Evolutionary conservation across 2,329 filamentous ascomycete genomes (phyloP).

Genomic region (Scolecobasidium constrictum): DNA sequence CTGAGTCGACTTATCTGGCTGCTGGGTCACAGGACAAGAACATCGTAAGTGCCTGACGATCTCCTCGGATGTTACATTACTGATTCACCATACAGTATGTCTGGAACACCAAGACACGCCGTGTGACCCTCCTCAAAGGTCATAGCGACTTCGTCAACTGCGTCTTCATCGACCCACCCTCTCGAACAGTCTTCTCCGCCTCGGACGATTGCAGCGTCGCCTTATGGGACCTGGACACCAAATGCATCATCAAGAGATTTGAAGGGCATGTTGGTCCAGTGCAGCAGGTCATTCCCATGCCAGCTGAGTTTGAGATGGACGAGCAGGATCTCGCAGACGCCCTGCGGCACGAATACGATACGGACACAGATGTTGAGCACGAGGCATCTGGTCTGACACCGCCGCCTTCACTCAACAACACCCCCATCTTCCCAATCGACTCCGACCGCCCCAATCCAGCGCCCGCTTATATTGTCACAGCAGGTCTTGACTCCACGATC

Average conservation of each 20-base stretch:
- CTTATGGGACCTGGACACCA: constrained; percentile 85
- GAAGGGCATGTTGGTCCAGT: constrained; percentile 91
- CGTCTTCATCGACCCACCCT: constrained; percentile 74
- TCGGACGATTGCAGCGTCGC: constrained; percentile 89
- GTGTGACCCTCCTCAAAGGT: constrained; percentile 67
- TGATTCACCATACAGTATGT: too few relatives aligned
- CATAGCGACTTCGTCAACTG: constrained; percentile 95
- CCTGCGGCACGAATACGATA: constrained; percentile 1
- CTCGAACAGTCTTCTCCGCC: constrained; percentile 79
- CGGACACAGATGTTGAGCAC: constrained; percentile 9
- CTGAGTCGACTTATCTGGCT: constrained; percentile 72
- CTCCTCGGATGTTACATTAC: too few relatives aligned
- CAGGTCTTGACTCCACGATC: constrained; percentile 82
- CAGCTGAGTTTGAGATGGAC: constrained; percentile 81
- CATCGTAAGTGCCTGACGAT: too few relatives aligned
- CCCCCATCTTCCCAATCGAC: constrained; percentile 47
- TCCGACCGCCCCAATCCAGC: constrained; percentile 61
- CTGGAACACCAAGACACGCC: constrained; percentile 81
- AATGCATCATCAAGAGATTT: constrained; percentile 64
- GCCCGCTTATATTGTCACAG: constrained; percentile 76
- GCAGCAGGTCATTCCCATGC: constrained; percentile 78
- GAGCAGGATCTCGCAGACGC: constrained; percentile 33
- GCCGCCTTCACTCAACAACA: constrained; percentile 10
- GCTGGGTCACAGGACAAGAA: constrained; percentile 84
- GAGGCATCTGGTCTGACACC: constrained; percentile 1